A percentile compares a stretch with the other conserved stretches of the same genome.
Conservation (phyloP, 2,329 filamentous ascomycete species). For the Hypoxylon sp. region DNA sequence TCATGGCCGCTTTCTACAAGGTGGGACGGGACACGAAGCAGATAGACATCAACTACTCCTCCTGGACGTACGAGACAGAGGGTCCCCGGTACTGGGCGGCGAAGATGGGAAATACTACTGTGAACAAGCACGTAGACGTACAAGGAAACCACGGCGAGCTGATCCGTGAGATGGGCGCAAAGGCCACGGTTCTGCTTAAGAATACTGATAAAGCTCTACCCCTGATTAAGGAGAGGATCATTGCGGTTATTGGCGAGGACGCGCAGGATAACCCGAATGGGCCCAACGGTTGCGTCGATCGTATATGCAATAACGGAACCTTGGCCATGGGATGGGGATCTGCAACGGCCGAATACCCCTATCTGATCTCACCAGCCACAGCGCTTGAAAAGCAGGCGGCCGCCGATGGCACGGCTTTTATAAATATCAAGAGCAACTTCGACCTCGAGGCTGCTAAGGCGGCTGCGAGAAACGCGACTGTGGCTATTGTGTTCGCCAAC, state of each 20-base stretch:
- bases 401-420: constrained; percentile 69
- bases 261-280: constrained; percentile 81
- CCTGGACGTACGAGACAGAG: constrained; percentile 84
- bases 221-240: constrained; percentile 75
- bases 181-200: constrained; percentile 86
- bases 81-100: constrained; percentile 77
- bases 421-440: constrained; percentile 67
- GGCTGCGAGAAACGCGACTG: constrained; percentile 46
- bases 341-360: constrained; percentile 80
- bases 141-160: constrained; percentile 80
- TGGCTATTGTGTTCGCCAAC: constrained; percentile 82
- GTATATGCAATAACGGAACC: constrained; percentile 71
- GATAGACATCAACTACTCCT: constrained; percentile 82
- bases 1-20: constrained; percentile 78
- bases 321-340: constrained; percentile 85
- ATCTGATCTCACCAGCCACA: constrained; percentile 80
- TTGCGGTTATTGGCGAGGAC: constrained; percentile 86
- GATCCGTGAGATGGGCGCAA: constrained; percentile 82
- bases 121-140: constrained; percentile 84
- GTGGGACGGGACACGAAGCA: constrained; percentile 68
- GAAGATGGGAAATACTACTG: constrained; percentile 72
- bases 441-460: constrained; percentile 46
- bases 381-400: constrained; percentile 75
- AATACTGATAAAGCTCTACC: constrained; percentile 65
- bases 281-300: constrained; percentile 82